phyloP scores from a whole-genome alignment of 2,329 filamentous ascomycete species.

The Neonectria hederae region DNA sequence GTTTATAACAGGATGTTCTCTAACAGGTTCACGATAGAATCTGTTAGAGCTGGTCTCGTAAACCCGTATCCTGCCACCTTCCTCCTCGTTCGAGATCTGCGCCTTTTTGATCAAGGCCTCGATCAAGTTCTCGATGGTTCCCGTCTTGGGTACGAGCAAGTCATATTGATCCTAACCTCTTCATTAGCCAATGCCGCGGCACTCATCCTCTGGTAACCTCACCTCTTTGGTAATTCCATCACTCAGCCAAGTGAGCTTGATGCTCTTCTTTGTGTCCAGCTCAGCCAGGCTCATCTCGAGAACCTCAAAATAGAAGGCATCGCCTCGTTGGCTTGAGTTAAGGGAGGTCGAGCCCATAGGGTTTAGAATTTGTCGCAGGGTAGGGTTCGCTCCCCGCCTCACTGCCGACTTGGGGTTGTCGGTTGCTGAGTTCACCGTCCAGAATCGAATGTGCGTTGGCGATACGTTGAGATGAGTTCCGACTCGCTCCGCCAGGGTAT shows the following conservation, averaged over 20 bases:
- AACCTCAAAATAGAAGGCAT: slow-evolving; percentile 90
- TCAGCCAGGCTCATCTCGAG: slow-evolving; percentile 94
- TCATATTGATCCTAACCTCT: slow-evolving; percentile 74
- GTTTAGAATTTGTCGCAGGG: slow-evolving; percentile 80
- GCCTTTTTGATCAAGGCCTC: slow-evolving; percentile 81
- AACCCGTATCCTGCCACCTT: slow-evolving; percentile 76
- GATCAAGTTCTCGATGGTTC: slow-evolving; percentile 81
- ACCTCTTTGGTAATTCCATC: slow-evolving; percentile 94
- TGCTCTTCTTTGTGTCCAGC: slow-evolving; percentile 87
- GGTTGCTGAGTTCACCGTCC: slow-evolving; percentile 80
- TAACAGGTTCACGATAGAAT: slow-evolving; percentile 79
- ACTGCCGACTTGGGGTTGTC: slow-evolving; percentile 82
- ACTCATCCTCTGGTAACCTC: slow-evolving; percentile 41
- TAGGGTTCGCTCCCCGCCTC: slow-evolving; percentile 76
- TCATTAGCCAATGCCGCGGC: slow-evolving; percentile 1
- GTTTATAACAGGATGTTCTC: slow-evolving; percentile 77
- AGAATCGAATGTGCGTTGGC: slow-evolving; percentile 89
- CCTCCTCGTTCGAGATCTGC: slow-evolving; percentile 76
- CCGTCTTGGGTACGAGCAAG: slow-evolving; percentile 87
- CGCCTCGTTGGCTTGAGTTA: slow-evolving; percentile 74
- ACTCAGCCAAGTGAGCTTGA: slow-evolving; percentile 85
- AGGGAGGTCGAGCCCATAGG: slow-evolving; percentile 75
- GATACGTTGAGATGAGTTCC: slow-evolving; percentile 80
- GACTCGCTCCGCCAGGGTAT: slow-evolving; percentile 84
- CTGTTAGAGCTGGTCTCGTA: slow-evolving; percentile 87